Percentiles rank a stretch among this genome's conserved stretches.
phyloP scores from a whole-genome alignment of 2,329 filamentous ascomycete genomes.

The Aureobasidium subglaciale region DNA sequence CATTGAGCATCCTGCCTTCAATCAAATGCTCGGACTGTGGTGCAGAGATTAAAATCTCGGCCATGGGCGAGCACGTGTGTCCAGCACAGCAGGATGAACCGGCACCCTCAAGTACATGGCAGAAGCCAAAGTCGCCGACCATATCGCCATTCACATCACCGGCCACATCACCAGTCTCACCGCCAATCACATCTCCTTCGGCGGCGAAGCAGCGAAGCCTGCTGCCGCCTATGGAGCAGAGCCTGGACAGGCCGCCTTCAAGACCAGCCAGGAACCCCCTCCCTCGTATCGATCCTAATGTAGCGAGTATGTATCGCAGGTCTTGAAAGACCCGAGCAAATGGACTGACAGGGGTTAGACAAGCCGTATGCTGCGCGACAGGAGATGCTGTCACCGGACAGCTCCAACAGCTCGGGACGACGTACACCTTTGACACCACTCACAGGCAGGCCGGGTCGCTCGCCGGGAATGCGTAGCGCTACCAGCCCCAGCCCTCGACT shows the following conservation, averaged over 20 bases:
- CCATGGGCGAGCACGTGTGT: slow-evolving; percentile 80
- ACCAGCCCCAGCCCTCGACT: slow-evolving; percentile 28
- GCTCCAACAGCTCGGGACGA: slow-evolving; percentile 41
- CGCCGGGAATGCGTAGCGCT: slow-evolving; percentile 20
- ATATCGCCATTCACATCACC: slow-evolving; percentile 1
- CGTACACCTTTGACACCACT: slow-evolving; percentile 44
- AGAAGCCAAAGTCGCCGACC: background rate
- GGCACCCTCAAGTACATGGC: no score
- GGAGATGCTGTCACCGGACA: slow-evolving; percentile 18
- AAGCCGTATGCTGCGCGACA: slow-evolving; percentile 8
- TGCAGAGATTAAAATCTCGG: slow-evolving; percentile 69
- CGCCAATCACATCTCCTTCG: slow-evolving; percentile 19
- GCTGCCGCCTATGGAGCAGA: slow-evolving; percentile 13
- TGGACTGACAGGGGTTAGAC: slow-evolving; percentile 6
- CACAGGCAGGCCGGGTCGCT: slow-evolving; percentile 32
- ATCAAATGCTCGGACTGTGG: slow-evolving; percentile 85
- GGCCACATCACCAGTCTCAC: no score
- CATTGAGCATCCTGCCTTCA: slow-evolving; percentile 62
- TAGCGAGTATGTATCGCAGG: slow-evolving; percentile 42
- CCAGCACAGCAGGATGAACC: slow-evolving; percentile 17
- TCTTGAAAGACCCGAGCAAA: background rate
- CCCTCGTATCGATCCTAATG: slow-evolving; percentile 44
- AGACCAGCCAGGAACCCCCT: slow-evolving; percentile 38
- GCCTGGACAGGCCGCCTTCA: background rate
- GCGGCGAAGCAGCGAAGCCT: slow-evolving; percentile 32